Percentiles rank a stretch among this genome's conserved stretches.
Evolutionary conservation across 306 rosid genomes (phyloP).

Genomic region (Dalbergia cultrata): DNA sequence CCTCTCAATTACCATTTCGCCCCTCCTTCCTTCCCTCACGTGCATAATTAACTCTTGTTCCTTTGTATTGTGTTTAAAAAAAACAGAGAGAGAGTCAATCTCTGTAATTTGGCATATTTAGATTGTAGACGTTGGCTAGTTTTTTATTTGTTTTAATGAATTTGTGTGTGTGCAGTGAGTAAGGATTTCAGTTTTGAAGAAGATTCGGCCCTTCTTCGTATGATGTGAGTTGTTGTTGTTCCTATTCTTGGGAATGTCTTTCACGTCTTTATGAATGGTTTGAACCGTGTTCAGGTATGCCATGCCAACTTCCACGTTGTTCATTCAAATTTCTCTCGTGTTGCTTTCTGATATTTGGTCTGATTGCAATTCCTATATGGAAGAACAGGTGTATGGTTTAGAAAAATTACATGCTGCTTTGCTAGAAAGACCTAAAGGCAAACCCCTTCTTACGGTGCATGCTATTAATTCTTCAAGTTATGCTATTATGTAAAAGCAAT

Average conservation of each 20-base stretch:
- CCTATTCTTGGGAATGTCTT: conserved; percentile 93
- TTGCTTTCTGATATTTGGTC: conserved; percentile 15
- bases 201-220: conserved; percentile 77
- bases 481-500: not conserved
- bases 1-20: conserved; percentile 5
- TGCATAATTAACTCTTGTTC: no score
- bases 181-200: conserved; percentile 77
- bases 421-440: conserved; percentile 82
- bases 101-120: no score
- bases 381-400: conserved; percentile 78
- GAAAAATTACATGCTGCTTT: conserved; percentile 79
- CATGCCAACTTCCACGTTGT: conserved; percentile 19
- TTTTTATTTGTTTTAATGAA: not conserved
- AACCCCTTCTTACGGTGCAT: conserved; percentile 83
- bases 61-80: no score
- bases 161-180: conserved; percentile 61
- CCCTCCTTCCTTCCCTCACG: not conserved
- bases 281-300: conserved; percentile 87
- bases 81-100: no score
- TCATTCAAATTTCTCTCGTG: not conserved
- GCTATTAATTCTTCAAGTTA: not conserved
- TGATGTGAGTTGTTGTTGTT: conserved; percentile 94
- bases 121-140: not conserved
- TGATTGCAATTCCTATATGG: conserved; percentile 30
- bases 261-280: conserved; percentile 93